Base-by-base conservation (phyloP, 257 asterid species). In the Lycium ferocissimum region DNA sequence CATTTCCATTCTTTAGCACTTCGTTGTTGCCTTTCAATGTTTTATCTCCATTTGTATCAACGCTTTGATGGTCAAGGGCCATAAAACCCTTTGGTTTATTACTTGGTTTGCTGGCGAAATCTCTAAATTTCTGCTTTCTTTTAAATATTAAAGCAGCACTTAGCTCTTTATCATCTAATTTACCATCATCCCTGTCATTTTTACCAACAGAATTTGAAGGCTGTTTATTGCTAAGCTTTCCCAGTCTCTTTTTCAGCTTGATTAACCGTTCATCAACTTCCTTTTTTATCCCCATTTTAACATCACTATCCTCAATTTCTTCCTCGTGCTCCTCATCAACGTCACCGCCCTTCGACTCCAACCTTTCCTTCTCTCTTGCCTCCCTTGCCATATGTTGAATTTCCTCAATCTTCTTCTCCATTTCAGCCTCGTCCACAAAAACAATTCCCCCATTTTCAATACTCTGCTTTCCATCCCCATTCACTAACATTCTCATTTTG, bases 361-460 rank as follows among this genome's bases (percentile, higher is more conserved):
- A 69, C 84, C 87, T 91, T 88, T 96, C 99, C 87, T 69, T 89
- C 38, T 89, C 94, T 85, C 98, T 94, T 2, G 90, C 98, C 87
- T 91, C 94, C 92, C 94, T 91, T 1, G 98, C 99, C 98, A 96
- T 91, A 2, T 82, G 79, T 72, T 85, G 94, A 89, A 96, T 94
- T 81, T 94, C 98, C 91, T 91, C 91, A 45, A 96, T 91, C 87
- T 91, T 93, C 89, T 86, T 91, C 91, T 86, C 91, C 92, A 91
- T 88, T 75, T 90, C 97, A 90, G 87, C 84, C 54, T 87, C 91
- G 84, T 87, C 91, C 81, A 85, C 90, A 88, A 84, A 80, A 38
- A 80, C 62, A 53, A 56, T 66, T 26, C 62, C 92, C 78, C 87
- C 82, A 82, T 70, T 83, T 80, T 73, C 85, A 79, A 82, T 71